These are phyloP conservation scores for Vaccinium darrowii DNA, from an alignment of 148 eudicot species.

Conservation along the genomic window DNA sequence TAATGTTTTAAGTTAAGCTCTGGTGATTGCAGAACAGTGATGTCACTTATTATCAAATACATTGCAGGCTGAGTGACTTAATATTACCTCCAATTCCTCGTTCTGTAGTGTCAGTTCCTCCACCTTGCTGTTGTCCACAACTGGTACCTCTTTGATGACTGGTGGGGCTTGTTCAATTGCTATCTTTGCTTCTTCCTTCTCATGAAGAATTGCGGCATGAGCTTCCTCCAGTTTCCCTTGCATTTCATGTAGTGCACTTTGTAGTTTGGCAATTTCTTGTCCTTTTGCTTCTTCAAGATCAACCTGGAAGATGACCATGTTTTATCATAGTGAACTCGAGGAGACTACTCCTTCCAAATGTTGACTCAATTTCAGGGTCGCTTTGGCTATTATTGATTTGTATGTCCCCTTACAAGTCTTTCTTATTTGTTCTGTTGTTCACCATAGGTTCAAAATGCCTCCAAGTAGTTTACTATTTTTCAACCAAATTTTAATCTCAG, in stretches of 20 bases:
- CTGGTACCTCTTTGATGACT: conserved; percentile 85
- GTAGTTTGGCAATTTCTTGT: conserved; percentile 71
- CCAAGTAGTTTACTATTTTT: not conserved
- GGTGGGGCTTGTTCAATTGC: conserved; percentile 98
- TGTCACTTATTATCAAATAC: conserved; percentile 4
- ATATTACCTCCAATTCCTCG: conserved; percentile 47
- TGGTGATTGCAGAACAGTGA: not conserved
- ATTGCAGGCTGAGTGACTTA: conserved; percentile 8
- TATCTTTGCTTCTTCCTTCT: conserved; percentile 91
- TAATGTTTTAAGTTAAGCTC: not conserved
- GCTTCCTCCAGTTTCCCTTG: conserved; percentile 79
- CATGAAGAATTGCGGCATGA: conserved; percentile 59
- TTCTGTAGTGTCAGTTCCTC: conserved; percentile 53
- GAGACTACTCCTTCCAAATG: not conserved
- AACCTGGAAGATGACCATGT: conserved; percentile 46
- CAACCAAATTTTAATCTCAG: not conserved
- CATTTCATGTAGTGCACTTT: conserved; percentile 61
- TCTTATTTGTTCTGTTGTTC: not conserved
- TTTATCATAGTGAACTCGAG: not conserved
- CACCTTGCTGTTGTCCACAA: conserved; percentile 58
- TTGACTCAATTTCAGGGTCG: not conserved
- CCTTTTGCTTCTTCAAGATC: conserved; percentile 95
- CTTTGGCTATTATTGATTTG: not conserved
- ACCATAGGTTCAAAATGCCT: not conserved
- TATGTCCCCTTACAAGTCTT: not conserved